Evolutionary conservation across 352 stramenopile species (phyloP).

Genomic region (Globisporangium nagaii): DNA sequence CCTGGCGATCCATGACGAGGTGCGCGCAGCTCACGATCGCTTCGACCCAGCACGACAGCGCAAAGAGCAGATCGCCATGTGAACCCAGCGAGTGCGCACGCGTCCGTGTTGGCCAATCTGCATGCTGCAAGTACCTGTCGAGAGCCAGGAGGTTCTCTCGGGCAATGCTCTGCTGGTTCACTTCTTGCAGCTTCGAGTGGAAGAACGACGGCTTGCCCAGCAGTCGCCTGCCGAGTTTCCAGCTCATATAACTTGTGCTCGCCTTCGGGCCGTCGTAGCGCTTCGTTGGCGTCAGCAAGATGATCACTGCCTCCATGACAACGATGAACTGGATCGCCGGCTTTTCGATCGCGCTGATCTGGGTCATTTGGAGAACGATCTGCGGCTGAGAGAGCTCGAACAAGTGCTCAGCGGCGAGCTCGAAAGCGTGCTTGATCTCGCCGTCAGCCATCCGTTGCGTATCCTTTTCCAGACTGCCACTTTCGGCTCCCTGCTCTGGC

Average conservation of each 20-base stretch:
- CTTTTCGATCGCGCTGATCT: conserved; percentile 7
- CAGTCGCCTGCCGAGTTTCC: conserved; percentile 53
- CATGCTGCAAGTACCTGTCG: conserved; percentile 45
- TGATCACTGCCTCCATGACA: conserved; percentile 75
- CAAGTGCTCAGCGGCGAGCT: conserved; percentile 27
- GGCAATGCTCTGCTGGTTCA: conserved; percentile 35
- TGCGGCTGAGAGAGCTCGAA: conserved; percentile 14
- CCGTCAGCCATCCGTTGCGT: conserved; percentile 30
- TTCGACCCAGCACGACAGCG: conserved; percentile 51
- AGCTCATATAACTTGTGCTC: conserved; percentile 53
- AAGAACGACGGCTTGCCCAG: conserved; percentile 45
- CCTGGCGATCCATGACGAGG: conserved; percentile 33
- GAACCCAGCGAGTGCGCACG: conserved; percentile 21
- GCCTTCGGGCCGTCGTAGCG: conserved; percentile 49
- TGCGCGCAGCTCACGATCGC: conserved; percentile 32
- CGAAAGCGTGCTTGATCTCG: conserved; percentile 46
- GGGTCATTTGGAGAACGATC: conserved; percentile 21
- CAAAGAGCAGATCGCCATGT: conserved; percentile 29
- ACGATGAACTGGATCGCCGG: conserved; percentile 35
- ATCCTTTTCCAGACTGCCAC: not conserved
- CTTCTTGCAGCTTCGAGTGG: conserved; percentile 33
- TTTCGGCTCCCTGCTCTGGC: not conserved
- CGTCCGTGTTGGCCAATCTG: conserved; percentile 36
- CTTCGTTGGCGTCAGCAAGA: conserved; percentile 68
- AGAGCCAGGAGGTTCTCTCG: conserved; percentile 50